phyloP scores from a whole-genome alignment of 495 filamentous ascomycete species.

The Daldinia loculata region DNA sequence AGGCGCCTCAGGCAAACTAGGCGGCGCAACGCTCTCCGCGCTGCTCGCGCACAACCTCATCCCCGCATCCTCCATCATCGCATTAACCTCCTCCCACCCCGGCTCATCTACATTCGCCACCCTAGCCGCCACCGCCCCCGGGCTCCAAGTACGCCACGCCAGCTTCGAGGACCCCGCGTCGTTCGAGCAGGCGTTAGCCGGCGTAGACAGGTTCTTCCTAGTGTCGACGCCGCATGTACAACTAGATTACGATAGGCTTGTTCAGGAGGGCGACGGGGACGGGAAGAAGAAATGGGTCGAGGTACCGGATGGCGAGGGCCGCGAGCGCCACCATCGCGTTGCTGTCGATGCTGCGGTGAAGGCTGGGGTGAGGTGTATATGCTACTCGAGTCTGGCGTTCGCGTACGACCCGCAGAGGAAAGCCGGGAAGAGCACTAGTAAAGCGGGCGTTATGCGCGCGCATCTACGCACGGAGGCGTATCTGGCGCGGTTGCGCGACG shows the following conservation, averaged over 20 bases:
- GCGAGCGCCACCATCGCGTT: constrained; percentile 57
- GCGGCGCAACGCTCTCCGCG: constrained; percentile 51
- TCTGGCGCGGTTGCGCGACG: constrained; percentile 49
- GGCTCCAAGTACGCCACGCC: constrained; percentile 51
- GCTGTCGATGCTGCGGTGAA: constrained; percentile 67
- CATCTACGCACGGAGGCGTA: constrained; percentile 71
- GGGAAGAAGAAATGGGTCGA: neutral
- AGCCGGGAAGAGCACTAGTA: neutral
- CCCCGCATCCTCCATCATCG: constrained; percentile 47
- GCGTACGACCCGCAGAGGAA: neutral
- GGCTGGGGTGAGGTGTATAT: constrained; percentile 68
- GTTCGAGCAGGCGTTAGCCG: constrained; percentile 51
- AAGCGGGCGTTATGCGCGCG: constrained; percentile 70
- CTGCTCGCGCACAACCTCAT: constrained; percentile 50
- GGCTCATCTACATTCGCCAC: constrained; percentile 37
- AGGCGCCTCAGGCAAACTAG: constrained; percentile 56
- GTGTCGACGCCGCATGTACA: constrained; percentile 52
- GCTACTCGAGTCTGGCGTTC: constrained; percentile 70
- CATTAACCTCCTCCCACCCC: constrained; percentile 49
- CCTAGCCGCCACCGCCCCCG: constrained; percentile 42
- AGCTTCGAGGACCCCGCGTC: constrained; percentile 52
- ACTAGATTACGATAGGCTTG: constrained; percentile 30
- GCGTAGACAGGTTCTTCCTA: constrained; percentile 58
- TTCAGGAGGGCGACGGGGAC: too few species aligned
- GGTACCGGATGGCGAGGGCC: constrained; percentile 41